These are phyloP conservation scores for Sporisorium graminicola DNA, from an alignment of 1,284 basidiomycete genomes.

Conservation along the genomic window DNA sequence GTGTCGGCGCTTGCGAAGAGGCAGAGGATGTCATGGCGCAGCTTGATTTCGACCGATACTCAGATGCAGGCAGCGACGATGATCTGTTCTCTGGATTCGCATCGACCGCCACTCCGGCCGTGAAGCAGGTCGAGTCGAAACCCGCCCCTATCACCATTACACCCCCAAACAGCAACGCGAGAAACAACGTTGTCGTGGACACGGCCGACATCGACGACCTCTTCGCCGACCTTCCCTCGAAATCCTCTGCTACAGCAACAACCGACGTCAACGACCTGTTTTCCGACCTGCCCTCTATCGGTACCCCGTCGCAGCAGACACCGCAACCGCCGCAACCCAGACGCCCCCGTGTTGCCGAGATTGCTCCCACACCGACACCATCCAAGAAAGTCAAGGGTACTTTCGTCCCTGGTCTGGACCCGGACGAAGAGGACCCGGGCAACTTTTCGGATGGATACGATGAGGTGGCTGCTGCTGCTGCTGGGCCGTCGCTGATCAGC, in stretches of 20 bases:
- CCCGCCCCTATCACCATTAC: neutral
- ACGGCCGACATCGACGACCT: constrained; percentile 41
- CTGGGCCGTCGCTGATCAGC: constrained; percentile 2
- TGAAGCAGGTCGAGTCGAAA: constrained; percentile 9
- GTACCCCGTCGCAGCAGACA: neutral
- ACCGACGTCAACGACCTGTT: constrained; percentile 32
- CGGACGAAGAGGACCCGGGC: constrained; percentile 48
- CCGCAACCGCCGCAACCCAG: constrained; percentile 6
- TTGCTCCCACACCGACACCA: neutral
- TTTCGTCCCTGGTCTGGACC: constrained; percentile 39
- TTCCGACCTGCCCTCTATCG: constrained; percentile 21
- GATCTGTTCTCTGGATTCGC: constrained; percentile 46
- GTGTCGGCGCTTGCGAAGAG: neutral
- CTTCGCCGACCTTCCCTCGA: constrained; percentile 10
- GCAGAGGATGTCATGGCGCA: constrained; percentile 30
- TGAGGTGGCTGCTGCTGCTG: constrained; percentile 34
- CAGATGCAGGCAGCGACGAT: constrained; percentile 41
- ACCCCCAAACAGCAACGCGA: neutral
- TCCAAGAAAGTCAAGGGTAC: constrained; percentile 23
- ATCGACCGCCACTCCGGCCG: constrained; percentile 13
- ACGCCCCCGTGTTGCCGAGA: constrained; percentile 10
- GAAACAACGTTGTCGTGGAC: constrained; percentile 9
- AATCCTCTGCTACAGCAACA: neutral
- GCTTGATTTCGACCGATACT: constrained; percentile 39
- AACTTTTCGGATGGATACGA: constrained; percentile 67